Evolutionary conservation across 306 rosid genomes (phyloP).

Genomic region (Herpetospermum pedunculosum): DNA sequence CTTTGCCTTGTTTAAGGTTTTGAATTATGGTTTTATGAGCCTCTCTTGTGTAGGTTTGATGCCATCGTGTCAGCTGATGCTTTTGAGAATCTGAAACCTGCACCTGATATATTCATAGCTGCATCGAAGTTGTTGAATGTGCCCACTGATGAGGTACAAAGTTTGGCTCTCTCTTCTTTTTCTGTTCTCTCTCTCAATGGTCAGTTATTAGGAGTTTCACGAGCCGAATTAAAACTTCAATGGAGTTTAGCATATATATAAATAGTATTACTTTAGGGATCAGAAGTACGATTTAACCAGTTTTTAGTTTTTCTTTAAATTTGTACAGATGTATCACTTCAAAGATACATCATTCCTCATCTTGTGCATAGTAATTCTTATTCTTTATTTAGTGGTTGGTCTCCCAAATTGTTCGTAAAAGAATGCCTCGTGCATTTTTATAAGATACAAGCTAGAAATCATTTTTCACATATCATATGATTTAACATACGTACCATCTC

Average conservation of each 20-base stretch:
- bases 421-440: neutral
- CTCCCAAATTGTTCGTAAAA: neutral
- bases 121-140: slow-evolving; percentile 72
- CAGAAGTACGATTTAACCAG: too few species aligned
- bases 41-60: slow-evolving; percentile 66
- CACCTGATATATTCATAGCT: slow-evolving; percentile 92
- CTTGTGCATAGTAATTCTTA: neutral
- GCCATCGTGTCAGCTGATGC: slow-evolving; percentile 95
- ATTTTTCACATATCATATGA: neutral
- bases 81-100: slow-evolving; percentile 93
- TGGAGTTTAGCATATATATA: too few species aligned
- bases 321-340: too few species aligned
- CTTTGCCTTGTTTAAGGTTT: neutral
- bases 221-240: too few species aligned
- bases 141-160: slow-evolving; percentile 54
- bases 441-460: neutral
- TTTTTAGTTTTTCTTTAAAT: too few species aligned
- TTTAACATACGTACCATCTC: neutral
- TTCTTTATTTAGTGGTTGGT: neutral
- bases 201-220: too few species aligned
- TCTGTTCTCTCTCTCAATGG: neutral
- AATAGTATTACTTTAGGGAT: too few species aligned
- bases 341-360: slow-evolving; percentile 6
- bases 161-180: neutral
- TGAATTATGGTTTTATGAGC: slow-evolving; percentile 7